Evolutionary conservation across 352 stramenopile genomes (phyloP).

Genomic region (Elongisporangium prolatum): DNA sequence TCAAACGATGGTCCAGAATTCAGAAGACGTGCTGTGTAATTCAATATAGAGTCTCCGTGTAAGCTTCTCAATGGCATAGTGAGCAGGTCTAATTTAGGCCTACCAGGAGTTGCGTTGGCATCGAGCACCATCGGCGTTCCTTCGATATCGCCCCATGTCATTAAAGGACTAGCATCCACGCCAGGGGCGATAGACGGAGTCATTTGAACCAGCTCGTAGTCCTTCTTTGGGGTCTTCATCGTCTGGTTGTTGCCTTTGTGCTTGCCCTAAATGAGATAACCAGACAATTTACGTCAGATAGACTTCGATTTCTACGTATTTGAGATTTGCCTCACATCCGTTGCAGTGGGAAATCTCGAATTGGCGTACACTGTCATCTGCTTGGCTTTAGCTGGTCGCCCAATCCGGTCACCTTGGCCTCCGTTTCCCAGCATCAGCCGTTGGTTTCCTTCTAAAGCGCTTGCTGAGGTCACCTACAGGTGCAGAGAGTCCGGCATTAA

Average conservation of each 20-base stretch:
- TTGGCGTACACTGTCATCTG: constrained; percentile 71
- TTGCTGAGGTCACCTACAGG: constrained; percentile 17
- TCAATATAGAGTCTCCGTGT: not conserved
- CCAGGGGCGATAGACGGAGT: constrained; percentile 71
- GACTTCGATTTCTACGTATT: not conserved
- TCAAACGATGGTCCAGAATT: constrained; percentile 46
- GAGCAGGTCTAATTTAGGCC: no score
- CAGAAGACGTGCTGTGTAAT: constrained; percentile 24
- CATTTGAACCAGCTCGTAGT: constrained; percentile 66
- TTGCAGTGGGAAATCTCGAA: constrained; percentile 44
- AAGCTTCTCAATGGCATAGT: not conserved
- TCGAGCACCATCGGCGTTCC: constrained; percentile 63
- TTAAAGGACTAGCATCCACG: constrained; percentile 67
- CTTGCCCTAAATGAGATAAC: not conserved
- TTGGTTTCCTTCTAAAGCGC: not conserved
- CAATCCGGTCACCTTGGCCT: constrained; percentile 9
- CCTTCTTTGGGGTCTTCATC: constrained; percentile 12
- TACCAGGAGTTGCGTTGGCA: constrained; percentile 34
- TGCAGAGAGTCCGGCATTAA: not conserved
- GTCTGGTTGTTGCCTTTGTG: not conserved
- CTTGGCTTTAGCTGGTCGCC: constrained; percentile 21
- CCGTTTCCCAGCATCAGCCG: constrained; percentile 45
- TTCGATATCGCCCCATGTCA: constrained; percentile 87
- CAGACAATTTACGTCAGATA: not conserved
- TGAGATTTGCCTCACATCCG: constrained; percentile 10